Evolutionary conservation across 306 rosid species (phyloP), one percentile per base, ranked within the genome.

Genomic region (Hylodesmum podocarpum): DNA sequence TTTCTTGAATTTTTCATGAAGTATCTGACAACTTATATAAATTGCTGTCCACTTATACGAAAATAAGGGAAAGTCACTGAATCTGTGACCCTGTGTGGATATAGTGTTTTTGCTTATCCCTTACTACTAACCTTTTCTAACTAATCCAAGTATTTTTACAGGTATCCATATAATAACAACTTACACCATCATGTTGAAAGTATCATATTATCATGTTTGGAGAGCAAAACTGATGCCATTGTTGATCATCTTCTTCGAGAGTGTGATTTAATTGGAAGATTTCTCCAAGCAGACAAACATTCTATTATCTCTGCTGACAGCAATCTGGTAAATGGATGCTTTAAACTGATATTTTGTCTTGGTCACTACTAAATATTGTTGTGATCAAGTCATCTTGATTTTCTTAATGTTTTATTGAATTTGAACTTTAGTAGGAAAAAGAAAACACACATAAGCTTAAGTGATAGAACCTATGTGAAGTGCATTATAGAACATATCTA

Each of bases 151-250:
- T 61, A 66, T 64, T 78, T 33, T 59, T 89, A 84, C 94, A 96
- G 99, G 90, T 96, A 92, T 84, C 97, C 97, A 3, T 92, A 82
- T 87, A 96, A 96, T 83, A 96, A 91, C 47, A 73, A 91, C 14
- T 66, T 96, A 78, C 99, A 96, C 70, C 99, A 92, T 85, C 99
- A 93, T 80, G 91, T 91, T 62, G 98, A 96, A 76, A 96, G 95
- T 83, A 91, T 92, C 62, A 76, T 92, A 69, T 43, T 88, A 34
- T 93, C 97, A 25, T 92, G 97, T 78, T 89, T 92, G 89, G 99
- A 91, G 74, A 92, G 99, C 78, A 91, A 87, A 91, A 82, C 73
- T 40, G 91, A 91, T 70, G 82, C 75, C 36, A 72, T 91, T 66
- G 89, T 87, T 70, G 86, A 86, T 75, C 96, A 92, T 87, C 90